Percentiles rank a stretch among this genome's conserved stretches.
phyloP scores from a whole-genome alignment of 352 stramenopile species.

The Phytopythium helicoides region DNA sequence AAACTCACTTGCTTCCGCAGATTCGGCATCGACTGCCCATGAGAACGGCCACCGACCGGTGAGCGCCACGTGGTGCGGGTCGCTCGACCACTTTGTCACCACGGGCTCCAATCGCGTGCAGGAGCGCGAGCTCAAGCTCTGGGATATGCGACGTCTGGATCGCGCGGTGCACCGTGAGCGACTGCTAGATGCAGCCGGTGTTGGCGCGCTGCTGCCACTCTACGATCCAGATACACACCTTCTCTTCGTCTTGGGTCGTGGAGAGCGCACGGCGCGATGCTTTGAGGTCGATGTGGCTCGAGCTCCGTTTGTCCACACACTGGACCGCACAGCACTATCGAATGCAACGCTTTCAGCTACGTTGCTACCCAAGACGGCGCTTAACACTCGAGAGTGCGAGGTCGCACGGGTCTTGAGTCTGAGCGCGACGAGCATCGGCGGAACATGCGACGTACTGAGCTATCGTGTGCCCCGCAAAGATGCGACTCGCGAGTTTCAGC shows the following conservation, averaged over 20 bases:
- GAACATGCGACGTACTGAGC: conserved; percentile 59
- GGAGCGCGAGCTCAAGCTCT: conserved; percentile 76
- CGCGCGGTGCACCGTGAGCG: conserved; percentile 53
- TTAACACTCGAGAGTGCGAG: conserved; percentile 53
- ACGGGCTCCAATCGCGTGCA: conserved; percentile 62
- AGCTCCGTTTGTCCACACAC: conserved; percentile 33
- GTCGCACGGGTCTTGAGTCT: conserved; percentile 66
- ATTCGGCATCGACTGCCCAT: conserved; percentile 32
- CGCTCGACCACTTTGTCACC: conserved; percentile 50
- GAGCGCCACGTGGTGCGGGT: conserved; percentile 60
- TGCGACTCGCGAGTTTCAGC: conserved; percentile 59
- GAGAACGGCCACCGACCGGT: conserved; percentile 35
- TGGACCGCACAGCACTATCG: conserved; percentile 38
- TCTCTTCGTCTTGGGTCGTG: conserved; percentile 69
- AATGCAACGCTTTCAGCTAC: conserved; percentile 58
- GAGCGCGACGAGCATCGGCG: conserved; percentile 17
- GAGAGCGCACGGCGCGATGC: conserved; percentile 53
- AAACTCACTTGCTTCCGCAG: not conserved
- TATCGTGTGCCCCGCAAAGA: conserved; percentile 69
- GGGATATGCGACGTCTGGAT: conserved; percentile 55
- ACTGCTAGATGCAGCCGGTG: conserved; percentile 45
- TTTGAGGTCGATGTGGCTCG: conserved; percentile 58
- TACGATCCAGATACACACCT: conserved; percentile 69
- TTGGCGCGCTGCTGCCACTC: conserved; percentile 63
- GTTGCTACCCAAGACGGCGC: conserved; percentile 52